These are phyloP conservation scores for Dactylellina sp. DNA, from an alignment of 2,329 filamentous ascomycete species.

Conservation along the genomic window DNA sequence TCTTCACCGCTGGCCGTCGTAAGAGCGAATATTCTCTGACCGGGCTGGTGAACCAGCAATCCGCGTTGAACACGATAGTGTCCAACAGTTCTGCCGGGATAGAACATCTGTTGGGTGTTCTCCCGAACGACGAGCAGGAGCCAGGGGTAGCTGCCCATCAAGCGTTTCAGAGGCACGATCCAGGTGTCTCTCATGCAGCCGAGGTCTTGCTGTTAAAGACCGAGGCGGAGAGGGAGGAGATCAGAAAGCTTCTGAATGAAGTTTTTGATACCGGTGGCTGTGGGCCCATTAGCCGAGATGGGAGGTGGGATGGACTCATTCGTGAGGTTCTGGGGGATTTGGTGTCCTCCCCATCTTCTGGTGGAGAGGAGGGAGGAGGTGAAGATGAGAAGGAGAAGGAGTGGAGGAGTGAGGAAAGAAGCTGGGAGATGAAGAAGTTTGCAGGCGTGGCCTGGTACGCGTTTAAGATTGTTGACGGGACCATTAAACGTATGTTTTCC, in stretches of 20 bases:
- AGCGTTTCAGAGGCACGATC: slow-evolving; percentile 8
- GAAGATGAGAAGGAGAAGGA: neutral
- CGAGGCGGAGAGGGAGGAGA: neutral
- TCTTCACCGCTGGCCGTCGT: too few species aligned
- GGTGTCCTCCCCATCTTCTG: too few species aligned
- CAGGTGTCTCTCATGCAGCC: slow-evolving; percentile 5
- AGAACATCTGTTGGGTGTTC: too few species aligned
- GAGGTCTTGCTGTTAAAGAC: neutral
- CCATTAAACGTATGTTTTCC: slow-evolving; percentile 5
- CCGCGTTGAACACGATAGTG: too few species aligned
- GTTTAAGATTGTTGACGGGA: slow-evolving; percentile 13
- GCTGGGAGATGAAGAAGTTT: slow-evolving; percentile 48
- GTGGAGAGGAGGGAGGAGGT: neutral
- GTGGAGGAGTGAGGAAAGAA: slow-evolving; percentile 17
- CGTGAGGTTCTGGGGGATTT: slow-evolving; percentile 5
- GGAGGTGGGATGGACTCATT: slow-evolving; percentile 6
- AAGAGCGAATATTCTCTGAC: too few species aligned
- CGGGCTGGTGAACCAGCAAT: too few species aligned
- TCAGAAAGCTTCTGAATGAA: slow-evolving; percentile 2
- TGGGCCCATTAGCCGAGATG: slow-evolving; percentile 3
- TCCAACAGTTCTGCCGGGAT: too few species aligned
- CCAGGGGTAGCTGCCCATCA: neutral
- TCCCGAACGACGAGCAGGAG: too few species aligned
- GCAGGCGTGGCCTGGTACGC: slow-evolving; percentile 36
- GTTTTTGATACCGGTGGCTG: slow-evolving; percentile 15